Evolutionary conservation across 1,139 yeast species (phyloP).

Genomic region (Zygoascus meyerae): DNA sequence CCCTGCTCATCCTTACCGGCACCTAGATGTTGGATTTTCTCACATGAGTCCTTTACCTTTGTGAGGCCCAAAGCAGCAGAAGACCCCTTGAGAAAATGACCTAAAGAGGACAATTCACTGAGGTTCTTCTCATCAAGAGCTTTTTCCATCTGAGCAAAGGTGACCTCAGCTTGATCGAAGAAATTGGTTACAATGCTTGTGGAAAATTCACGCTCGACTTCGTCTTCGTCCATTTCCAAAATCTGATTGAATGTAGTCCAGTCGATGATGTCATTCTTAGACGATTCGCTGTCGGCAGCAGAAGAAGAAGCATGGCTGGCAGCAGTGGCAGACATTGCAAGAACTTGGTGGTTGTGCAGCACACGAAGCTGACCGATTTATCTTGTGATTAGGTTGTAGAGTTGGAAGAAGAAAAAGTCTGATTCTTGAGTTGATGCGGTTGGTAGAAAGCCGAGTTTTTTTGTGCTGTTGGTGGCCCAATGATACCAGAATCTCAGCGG

Average conservation of each 20-base stretch:
- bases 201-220: conserved; percentile 76
- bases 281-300: not conserved
- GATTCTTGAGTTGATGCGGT: not conserved
- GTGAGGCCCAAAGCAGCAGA: conserved; percentile 90
- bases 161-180: conserved; percentile 81
- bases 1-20: conserved; percentile 40
- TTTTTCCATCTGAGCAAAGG: conserved; percentile 65
- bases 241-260: conserved; percentile 88
- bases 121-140: conserved; percentile 48
- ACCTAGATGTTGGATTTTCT: conserved; percentile 90
- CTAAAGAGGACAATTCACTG: conserved; percentile 61
- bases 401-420: not conserved
- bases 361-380: not conserved
- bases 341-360: not conserved
- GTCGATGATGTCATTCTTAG: conserved; percentile 47
- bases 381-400: not conserved
- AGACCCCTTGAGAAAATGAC: conserved; percentile 92
- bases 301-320: not conserved
- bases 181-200: conserved; percentile 70
- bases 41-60: conserved; percentile 80
- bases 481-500: no score
- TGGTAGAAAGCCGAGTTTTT: no score
- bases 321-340: conserved; percentile 2
- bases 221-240: conserved; percentile 89
- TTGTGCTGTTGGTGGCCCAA: no score